Evolutionary conservation across 345 rosid genomes (phyloP), one percentile per base, ranked within the genome.

Genomic region (Stellera chamaejasme): DNA sequence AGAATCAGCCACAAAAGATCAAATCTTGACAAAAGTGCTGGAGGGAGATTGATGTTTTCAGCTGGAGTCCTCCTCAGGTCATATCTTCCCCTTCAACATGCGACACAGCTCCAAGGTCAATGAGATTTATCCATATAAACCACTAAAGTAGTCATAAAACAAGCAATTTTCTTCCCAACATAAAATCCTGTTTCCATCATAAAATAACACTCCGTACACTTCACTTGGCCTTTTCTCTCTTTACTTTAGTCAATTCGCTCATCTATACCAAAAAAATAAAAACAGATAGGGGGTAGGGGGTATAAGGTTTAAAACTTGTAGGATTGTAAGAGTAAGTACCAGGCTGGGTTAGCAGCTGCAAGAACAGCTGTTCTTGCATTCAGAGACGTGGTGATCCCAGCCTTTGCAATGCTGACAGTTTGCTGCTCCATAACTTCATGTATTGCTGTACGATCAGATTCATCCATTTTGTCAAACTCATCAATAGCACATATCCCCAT

Each of bases 361-460:
- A 93, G 88, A 76, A 93, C 81, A 52, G 96, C 97, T 56, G 97
- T 93, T 77, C 99, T 80, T 61, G 99, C 99, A 56, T 93, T 93
- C 66, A 93, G 66, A 19, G 99, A 89, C 25, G 99, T 93, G 44
- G 97, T 93, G 55, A 93, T 89, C 68, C 99, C 99, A 64, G 99
- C 99, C 78, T 93, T 93, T 4, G 99, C 99, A 66, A 93, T 93
- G 82, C 99, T 93, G 32, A 93, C 97, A 59, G 99, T 93, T 77
- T 93, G 99, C 79, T 89, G 99, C 76, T 89, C 97, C 97, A 89
- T 93, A 56, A 93, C 99, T 70, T 93, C 99, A 60, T 93, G 99
- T 60, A 93, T 93, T 13, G 97, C 89, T 28, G 99, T 89, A 56
- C 99, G 92, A 77, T 93, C 99, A 32, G 88, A 89, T 69, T 93